Evolutionary conservation across 164 flowering plant species (phyloP).

Genomic region (Euptelea pleiosperma): DNA sequence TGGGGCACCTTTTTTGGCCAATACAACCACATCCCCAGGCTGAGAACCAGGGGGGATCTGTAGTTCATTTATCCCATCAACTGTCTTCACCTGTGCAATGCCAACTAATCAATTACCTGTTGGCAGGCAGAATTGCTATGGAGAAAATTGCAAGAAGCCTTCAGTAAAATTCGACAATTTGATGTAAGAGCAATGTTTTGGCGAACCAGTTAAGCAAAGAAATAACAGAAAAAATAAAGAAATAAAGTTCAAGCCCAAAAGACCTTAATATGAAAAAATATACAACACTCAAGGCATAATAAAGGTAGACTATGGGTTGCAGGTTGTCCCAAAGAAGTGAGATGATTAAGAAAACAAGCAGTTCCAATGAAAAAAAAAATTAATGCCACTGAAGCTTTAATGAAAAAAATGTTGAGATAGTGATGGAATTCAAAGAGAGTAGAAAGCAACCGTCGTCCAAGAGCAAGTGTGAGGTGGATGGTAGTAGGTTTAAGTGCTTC

Average conservation of each 20-base stretch:
- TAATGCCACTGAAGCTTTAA: no score
- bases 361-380: no score
- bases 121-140: background rate
- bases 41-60: slow-evolving; percentile 92
- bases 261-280: no score
- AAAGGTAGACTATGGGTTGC: background rate
- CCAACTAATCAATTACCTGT: background rate
- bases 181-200: background rate
- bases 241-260: no score
- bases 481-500: no score
- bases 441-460: background rate
- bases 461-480: no score
- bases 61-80: slow-evolving; percentile 73
- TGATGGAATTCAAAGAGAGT: background rate
- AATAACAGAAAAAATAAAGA: no score
- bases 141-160: background rate
- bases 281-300: background rate
- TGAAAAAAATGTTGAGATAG: no score
- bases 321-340: no score
- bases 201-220: background rate
- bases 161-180: background rate
- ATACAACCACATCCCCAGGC: slow-evolving; percentile 88
- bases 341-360: no score
- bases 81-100: slow-evolving; percentile 73
- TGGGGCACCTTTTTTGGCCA: slow-evolving; percentile 88